A percentile compares a stretch with the other conserved stretches of the same genome.
Evolutionary conservation across 352 stramenopile genomes (phyloP).

Genomic region (Phytophthora palmivora): DNA sequence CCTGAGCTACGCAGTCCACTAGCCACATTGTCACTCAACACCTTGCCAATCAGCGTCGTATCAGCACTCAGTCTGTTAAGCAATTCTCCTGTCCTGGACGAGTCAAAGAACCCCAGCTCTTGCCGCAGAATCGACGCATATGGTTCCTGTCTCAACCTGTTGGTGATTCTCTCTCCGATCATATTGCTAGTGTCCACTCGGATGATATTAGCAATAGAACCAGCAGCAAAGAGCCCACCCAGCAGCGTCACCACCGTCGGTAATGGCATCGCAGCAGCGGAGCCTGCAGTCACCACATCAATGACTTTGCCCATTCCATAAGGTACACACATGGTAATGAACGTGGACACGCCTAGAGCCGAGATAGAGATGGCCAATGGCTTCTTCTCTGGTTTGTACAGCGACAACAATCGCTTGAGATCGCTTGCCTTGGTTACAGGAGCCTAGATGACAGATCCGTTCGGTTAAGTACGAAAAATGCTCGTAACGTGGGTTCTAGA

Average conservation of each 20-base stretch:
- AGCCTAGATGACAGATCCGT: background rate
- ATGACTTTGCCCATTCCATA: conserved; percentile 88
- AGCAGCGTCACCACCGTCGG: conserved; percentile 63
- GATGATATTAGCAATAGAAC: conserved; percentile 75
- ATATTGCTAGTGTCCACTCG: conserved; percentile 85
- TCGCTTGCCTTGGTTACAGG: conserved; percentile 31
- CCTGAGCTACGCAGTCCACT: conserved; percentile 78
- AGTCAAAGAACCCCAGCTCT: conserved; percentile 93
- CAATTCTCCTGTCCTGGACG: conserved; percentile 89
- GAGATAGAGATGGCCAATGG: conserved; percentile 68
- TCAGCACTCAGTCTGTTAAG: conserved; percentile 92
- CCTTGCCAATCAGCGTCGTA: conserved; percentile 91
- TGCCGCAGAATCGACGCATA: conserved; percentile 87
- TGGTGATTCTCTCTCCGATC: conserved; percentile 88
- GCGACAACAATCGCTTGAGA: conserved; percentile 48
- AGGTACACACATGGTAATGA: conserved; percentile 79
- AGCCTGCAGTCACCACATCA: conserved; percentile 64
- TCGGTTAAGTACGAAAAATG: conserved; percentile 13
- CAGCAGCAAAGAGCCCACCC: conserved; percentile 70
- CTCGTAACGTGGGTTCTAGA: background rate
- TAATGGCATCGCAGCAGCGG: conserved; percentile 49
- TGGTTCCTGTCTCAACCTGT: conserved; percentile 76
- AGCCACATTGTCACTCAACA: conserved; percentile 92
- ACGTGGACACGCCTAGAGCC: conserved; percentile 68
- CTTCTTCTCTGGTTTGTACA: conserved; percentile 80